Evolutionary conservation across 306 rosid species (phyloP).

Genomic region (Rosa lucieae): DNA sequence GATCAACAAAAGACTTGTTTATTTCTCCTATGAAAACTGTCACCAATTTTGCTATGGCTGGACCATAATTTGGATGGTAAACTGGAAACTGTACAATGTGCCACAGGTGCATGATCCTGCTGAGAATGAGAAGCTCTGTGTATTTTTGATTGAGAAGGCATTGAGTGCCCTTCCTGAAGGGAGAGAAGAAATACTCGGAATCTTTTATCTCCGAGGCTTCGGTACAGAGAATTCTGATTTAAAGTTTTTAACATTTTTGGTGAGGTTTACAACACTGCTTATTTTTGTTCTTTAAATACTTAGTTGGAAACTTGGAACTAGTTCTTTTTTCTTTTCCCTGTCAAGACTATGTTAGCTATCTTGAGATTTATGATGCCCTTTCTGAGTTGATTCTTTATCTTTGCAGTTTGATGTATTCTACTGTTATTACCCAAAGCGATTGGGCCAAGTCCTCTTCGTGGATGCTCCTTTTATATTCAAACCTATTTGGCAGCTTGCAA

Average conservation of each 20-base stretch:
- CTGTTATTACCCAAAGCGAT: conserved; percentile 77
- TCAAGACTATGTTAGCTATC: background rate
- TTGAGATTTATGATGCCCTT: background rate
- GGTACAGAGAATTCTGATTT: conserved; percentile 73
- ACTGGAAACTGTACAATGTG: conserved; percentile 20
- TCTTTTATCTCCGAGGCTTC: conserved; percentile 81
- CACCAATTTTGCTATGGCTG: background rate
- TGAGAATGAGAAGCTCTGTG: conserved; percentile 78
- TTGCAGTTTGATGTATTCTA: conserved; percentile 88
- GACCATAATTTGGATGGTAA: conserved; percentile 9
- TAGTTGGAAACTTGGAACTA: conserved; percentile 8
- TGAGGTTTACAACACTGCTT: conserved; percentile 31
- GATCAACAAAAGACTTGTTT: background rate
- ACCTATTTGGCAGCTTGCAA: conserved; percentile 84
- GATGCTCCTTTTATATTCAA: conserved; percentile 85
- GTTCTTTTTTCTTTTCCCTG: background rate
- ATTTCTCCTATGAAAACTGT: background rate
- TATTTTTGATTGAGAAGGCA: conserved; percentile 77
- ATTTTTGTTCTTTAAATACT: conserved; percentile 14
- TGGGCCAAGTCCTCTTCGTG: conserved; percentile 81
- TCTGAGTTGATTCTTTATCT: conserved; percentile 15
- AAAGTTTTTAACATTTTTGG: conserved; percentile 73
- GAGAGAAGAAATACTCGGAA: conserved; percentile 66
- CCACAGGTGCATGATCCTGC: conserved; percentile 60
- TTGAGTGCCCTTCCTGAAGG: conserved; percentile 71